Evolutionary conservation across 2,329 filamentous ascomycete species (phyloP), one percentile per base, ranked within the genome.

Genomic region (Colletotrichum sp.): DNA sequence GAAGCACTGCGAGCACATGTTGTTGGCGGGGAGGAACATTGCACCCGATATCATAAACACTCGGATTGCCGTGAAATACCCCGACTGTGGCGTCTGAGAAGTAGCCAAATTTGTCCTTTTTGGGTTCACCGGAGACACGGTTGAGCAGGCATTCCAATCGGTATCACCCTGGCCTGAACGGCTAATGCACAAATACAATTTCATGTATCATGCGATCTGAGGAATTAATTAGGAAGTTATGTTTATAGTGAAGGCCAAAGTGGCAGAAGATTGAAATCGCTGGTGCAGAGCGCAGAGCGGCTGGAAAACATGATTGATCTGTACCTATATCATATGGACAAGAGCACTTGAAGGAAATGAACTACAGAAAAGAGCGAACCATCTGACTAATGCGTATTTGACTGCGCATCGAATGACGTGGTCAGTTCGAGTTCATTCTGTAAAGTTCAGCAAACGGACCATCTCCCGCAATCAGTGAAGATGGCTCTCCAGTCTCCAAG

Each of bases 1-100:
- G 12, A 22, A 68, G 57, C 79, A 80, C 65, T 80, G 79, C 34
- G 70, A 73, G 44, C 44, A 70, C 9, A 79, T 79, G 39, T 30
- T 79, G 24, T 30, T 79, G 44, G 71, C 34, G 34, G 72, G 71
- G 26, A 63, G 77, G 10, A 73, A 77, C 22, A 68, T 75, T 15
- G 69, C 34, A 15, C 63, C 72, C 32, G 65, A 52, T 32, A 68
- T 62, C 7, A 57, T 77, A 15, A 76, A 78, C 66, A 78, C 78
- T 12, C 55, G 55, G 9, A 78, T 76, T 13, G 24, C 39, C 7
- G 64, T 77, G 5, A 79, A 79, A 48, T 79, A 76, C 62, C 77
- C 75, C 18, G 39, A 66, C 36, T 72, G 59, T 71, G 68, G 68
- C 48, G 30, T 63, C 12, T 63, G 18, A 44, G 28, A 48, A 65